Evolutionary conservation across 495 filamentous ascomycete species (phyloP).

Genomic region (Trichoderma gamsii): DNA sequence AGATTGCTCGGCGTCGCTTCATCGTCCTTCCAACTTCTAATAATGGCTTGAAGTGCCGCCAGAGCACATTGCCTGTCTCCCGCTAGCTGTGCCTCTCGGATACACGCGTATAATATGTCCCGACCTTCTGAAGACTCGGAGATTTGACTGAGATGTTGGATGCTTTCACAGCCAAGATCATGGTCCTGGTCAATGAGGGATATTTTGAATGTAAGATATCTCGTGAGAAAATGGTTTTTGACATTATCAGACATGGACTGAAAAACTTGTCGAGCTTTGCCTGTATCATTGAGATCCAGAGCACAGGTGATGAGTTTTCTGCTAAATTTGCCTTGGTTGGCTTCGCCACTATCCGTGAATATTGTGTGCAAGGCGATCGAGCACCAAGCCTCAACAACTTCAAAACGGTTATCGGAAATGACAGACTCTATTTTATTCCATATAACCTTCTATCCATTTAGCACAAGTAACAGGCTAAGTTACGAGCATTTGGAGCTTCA

Average conservation of each 20-base stretch:
- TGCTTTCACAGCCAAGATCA: constrained; percentile 43
- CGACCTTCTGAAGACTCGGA: constrained; percentile 22
- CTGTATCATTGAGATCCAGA: constrained; percentile 48
- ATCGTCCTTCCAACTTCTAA: constrained; percentile 26
- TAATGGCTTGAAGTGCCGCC: constrained; percentile 51
- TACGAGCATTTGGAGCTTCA: neutral
- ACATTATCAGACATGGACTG: constrained; percentile 52
- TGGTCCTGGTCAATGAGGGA: constrained; percentile 54
- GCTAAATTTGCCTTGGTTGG: constrained; percentile 57
- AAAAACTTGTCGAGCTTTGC: constrained; percentile 49
- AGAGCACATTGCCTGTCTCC: constrained; percentile 55
- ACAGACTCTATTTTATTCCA: constrained; percentile 67
- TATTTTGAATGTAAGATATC: constrained; percentile 69
- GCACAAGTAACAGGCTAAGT: neutral
- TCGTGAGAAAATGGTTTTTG: constrained; percentile 54
- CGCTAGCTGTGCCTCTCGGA: constrained; percentile 62
- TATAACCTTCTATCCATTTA: constrained; percentile 47
- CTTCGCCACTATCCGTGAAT: constrained; percentile 56
- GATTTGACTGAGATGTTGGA: constrained; percentile 24
- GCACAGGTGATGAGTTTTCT: constrained; percentile 65
- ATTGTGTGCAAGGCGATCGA: constrained; percentile 56
- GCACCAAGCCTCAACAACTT: constrained; percentile 64
- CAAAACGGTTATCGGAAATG: constrained; percentile 46
- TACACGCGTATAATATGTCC: constrained; percentile 67
- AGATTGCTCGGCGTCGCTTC: constrained; percentile 47